Evolutionary conservation across 495 filamentous ascomycete genomes (phyloP).

Genomic region (Paragyromitra xinjiangensis): DNA sequence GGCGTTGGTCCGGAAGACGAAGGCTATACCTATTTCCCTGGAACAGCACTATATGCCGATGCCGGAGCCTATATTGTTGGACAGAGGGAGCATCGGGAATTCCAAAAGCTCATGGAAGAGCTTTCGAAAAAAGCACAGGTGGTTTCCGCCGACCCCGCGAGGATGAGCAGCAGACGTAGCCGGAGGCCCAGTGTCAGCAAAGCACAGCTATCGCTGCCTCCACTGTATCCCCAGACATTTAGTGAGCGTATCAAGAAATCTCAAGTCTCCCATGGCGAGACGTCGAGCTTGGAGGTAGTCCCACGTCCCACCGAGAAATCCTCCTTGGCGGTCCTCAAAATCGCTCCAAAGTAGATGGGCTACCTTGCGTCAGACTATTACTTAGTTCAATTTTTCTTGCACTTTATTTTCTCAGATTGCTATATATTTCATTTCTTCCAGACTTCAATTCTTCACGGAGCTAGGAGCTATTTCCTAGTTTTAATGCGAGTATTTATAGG

Average conservation of each 20-base stretch:
- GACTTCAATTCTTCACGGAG: too few relatives aligned
- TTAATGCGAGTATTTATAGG: too few relatives aligned
- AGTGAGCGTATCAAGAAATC: neutral
- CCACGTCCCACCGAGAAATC: neutral
- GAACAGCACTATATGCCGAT: slow-evolving; percentile 36
- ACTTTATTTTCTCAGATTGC: too few relatives aligned
- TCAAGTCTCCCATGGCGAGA: neutral
- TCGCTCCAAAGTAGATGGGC: neutral
- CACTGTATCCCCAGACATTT: neutral
- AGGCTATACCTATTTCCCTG: slow-evolving; percentile 29
- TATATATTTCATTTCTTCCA: too few relatives aligned
- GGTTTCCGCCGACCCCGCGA: neutral
- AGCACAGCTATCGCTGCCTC: neutral
- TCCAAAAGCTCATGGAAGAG: slow-evolving; percentile 22
- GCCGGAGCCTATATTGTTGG: slow-evolving; percentile 34
- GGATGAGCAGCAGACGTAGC: slow-evolving; percentile 17
- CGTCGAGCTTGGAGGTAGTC: neutral
- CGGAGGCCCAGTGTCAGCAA: slow-evolving; percentile 15
- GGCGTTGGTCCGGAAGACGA: slow-evolving; percentile 11
- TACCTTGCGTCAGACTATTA: neutral
- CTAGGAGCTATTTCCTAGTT: too few relatives aligned
- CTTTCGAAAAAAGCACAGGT: slow-evolving; percentile 24
- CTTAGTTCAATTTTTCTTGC: neutral
- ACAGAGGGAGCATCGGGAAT: slow-evolving; percentile 22
- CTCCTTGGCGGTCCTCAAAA: neutral